A percentile compares a stretch with the other conserved stretches of the same genome.
Evolutionary conservation across 805 yeast genomes (phyloP).

Genomic region (Wickerhamiella occidentalis): DNA sequence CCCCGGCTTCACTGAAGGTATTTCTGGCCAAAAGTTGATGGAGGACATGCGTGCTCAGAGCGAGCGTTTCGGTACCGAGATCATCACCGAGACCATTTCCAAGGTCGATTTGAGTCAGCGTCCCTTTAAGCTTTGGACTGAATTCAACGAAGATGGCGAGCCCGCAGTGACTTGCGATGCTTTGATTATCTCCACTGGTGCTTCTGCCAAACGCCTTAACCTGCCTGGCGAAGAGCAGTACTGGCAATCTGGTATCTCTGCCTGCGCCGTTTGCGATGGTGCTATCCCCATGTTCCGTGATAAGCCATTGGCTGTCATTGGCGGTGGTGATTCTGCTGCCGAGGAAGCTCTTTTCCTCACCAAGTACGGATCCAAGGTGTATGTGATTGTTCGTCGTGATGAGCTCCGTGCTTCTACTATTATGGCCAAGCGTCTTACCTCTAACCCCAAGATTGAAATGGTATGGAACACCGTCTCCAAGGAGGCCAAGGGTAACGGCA

Average conservation of each 20-base stretch:
- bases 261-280: slow-evolving; percentile 99
- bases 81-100: slow-evolving; percentile 89
- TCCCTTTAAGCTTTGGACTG: slow-evolving; percentile 97
- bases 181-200: slow-evolving; percentile 91
- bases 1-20: slow-evolving; percentile 96
- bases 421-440: slow-evolving; percentile 86
- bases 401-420: slow-evolving; percentile 86
- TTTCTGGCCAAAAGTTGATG: slow-evolving; percentile 80
- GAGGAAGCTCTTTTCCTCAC: slow-evolving; percentile 97
- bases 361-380: slow-evolving; percentile 94
- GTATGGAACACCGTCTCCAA: slow-evolving; percentile 72
- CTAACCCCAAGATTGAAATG: slow-evolving; percentile 81
- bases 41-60: slow-evolving; percentile 89
- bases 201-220: slow-evolving; percentile 87
- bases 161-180: slow-evolving; percentile 83
- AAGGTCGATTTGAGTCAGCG: slow-evolving; percentile 77
- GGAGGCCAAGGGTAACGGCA: slow-evolving; percentile 92
- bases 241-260: slow-evolving; percentile 99
- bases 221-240: slow-evolving; percentile 94
- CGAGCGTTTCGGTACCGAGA: slow-evolving; percentile 76
- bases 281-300: slow-evolving; percentile 98
- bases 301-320: slow-evolving; percentile 93
- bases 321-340: slow-evolving; percentile 99
- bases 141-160: slow-evolving; percentile 81
- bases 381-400: slow-evolving; percentile 86